Conservation (phyloP, 1,284 basidiomycete genomes). For the Cryptococcus sp. region DNA sequence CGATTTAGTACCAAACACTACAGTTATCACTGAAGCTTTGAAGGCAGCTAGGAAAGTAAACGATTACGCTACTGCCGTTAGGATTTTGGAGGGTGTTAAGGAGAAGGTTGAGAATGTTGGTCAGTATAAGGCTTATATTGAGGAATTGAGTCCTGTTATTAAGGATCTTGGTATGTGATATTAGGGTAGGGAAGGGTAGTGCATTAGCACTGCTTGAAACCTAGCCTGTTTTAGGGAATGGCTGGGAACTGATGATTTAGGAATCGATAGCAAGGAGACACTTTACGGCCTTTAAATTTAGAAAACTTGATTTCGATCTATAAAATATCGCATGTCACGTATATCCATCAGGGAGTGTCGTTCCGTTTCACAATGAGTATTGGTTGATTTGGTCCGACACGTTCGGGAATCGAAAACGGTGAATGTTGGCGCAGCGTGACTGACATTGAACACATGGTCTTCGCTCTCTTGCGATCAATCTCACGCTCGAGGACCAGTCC, state of each 20-base stretch:
- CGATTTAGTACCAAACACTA: slow-evolving; percentile 88
- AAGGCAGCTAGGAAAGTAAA: slow-evolving; percentile 86
- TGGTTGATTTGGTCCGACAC: too few relatives aligned
- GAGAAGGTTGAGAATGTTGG: slow-evolving; percentile 93
- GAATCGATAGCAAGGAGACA: slow-evolving; percentile 47
- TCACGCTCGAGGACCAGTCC: too few relatives aligned
- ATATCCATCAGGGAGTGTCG: neutral
- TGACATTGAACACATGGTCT: too few relatives aligned
- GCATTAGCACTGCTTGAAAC: neutral
- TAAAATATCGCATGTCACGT: neutral
- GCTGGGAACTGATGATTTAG: slow-evolving; percentile 11
- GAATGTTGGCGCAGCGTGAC: too few relatives aligned
- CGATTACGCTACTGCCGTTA: slow-evolving; percentile 93
- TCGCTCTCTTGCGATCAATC: too few relatives aligned
- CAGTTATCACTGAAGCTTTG: slow-evolving; percentile 85
- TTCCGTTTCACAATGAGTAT: too few relatives aligned
- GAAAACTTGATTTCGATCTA: neutral
- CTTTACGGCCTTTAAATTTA: slow-evolving; percentile 34
- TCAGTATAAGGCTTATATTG: slow-evolving; percentile 85
- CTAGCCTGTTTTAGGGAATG: neutral
- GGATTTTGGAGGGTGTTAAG: slow-evolving; percentile 87
- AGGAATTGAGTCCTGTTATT: slow-evolving; percentile 76
- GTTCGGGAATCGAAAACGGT: too few relatives aligned
- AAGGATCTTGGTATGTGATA: slow-evolving; percentile 77
- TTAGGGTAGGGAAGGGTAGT: neutral